Base-by-base conservation (phyloP, 2,329 filamentous ascomycete genomes). In the Cladophialophora bantiana region DNA sequence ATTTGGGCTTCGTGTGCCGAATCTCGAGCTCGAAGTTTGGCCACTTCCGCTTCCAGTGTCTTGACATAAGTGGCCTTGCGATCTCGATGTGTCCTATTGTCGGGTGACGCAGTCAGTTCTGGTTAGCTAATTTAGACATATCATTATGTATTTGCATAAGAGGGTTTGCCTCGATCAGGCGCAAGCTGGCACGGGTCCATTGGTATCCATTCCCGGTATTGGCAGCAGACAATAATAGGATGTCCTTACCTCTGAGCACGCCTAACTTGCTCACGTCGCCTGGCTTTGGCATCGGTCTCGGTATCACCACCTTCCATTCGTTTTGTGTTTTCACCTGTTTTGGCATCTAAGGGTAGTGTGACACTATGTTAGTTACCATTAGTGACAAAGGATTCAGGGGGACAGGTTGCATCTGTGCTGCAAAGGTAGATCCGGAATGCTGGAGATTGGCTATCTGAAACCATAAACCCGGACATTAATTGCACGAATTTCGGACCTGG, bases 51-150 rank as follows among this genome's bases (percentile, higher is more conserved):
- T 59, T 76, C 75, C 10, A 76, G 69, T 13, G 72, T 70, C 62
- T 74, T 74, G 58, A 76, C 69, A 65, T 76, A 76, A 38, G 70
- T 72, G 55, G 75, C 75, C 69, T 73, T 76, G 50, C 75, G 69
- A 60, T 75, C 73, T 57, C 75, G 75, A 66, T 76, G 74, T 26
- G 74, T 75, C 38, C 75, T 76, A 52, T 60, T 38, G 9, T 38
- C 12, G 12, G 53, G 18, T 58, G 45, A 45, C 55, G 57, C 40
- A 13, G 55, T 57, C 20, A 20, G 32, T 13, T 48, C 31, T 15
- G n/a, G 50, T 66, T 56, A 66, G 50, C 45, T 18, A 26, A 50
- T 26, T 20, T 50, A 50, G 20, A 50, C 45, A 26, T 26, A 10
- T 50, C 7, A 50, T 26, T 42, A 42, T 18, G 12, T n/a, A 26